Percentiles rank a stretch among this genome's conserved stretches.
These are phyloP conservation scores for Ophiostoma fasciatum DNA, from an alignment of 2,329 filamentous ascomycete genomes.

Conservation along the genomic window DNA sequence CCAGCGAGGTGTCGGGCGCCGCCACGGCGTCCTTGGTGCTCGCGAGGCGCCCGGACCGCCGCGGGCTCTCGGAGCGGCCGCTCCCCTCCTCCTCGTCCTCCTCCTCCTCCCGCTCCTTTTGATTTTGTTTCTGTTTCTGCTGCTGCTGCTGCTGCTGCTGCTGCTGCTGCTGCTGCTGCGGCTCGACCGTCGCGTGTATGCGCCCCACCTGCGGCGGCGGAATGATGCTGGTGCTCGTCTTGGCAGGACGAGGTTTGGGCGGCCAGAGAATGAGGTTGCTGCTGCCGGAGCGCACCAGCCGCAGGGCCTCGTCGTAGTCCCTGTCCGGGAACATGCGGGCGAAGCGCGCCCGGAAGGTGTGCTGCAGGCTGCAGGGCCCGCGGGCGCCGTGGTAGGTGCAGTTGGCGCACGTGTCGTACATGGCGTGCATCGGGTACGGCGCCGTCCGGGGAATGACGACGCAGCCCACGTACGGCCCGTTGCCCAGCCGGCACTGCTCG, in stretches of 20 bases:
- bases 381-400: slow-evolving; percentile 16
- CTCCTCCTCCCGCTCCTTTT: no score
- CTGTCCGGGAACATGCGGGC: slow-evolving; percentile 6
- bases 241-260: no score
- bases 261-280: no score
- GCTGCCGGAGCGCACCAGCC: background rate
- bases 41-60: no score
- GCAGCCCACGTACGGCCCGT: slow-evolving; percentile 18
- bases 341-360: slow-evolving; percentile 6
- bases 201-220: background rate
- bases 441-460: slow-evolving; percentile 12
- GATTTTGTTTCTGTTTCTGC: no score
- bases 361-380: slow-evolving; percentile 12
- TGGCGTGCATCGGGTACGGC: slow-evolving; percentile 3
- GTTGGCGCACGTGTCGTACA: slow-evolving; percentile 15
- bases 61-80: no score
- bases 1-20: no score
- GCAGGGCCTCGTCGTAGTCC: background rate
- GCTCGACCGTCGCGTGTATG: no score
- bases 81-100: no score
- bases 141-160: no score
- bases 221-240: background rate
- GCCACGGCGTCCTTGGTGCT: no score
- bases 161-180: background rate
- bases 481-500: slow-evolving; percentile 12